phyloP scores from a whole-genome alignment of 2,329 filamentous ascomycete genomes.

The Beauveria sp. region DNA sequence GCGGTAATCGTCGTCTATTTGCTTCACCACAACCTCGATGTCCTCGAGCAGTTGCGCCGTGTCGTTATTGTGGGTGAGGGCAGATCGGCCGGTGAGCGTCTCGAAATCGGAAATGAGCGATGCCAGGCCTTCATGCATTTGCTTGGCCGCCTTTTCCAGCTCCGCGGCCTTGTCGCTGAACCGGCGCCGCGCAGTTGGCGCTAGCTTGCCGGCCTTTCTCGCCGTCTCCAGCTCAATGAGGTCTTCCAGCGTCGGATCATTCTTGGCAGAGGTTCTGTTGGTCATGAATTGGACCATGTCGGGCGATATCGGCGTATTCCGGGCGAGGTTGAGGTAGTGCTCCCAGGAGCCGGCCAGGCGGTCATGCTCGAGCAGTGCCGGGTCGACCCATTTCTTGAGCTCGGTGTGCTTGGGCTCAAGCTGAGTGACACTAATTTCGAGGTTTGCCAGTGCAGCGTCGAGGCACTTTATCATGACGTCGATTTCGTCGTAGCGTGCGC shows the following conservation, averaged over 20 bases:
- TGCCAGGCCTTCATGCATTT: constrained; percentile 55
- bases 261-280: constrained; percentile 32
- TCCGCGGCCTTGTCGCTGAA: constrained; percentile 54
- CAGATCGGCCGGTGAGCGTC: constrained; percentile 45
- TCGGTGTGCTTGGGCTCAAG: constrained; percentile 67
- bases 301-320: constrained; percentile 55
- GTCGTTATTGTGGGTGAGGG: constrained; percentile 53
- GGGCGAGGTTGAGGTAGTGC: constrained; percentile 56
- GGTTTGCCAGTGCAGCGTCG: constrained; percentile 78
- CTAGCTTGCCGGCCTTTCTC: constrained; percentile 62
- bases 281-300: constrained; percentile 63
- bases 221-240: constrained; percentile 70
- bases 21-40: constrained; percentile 76
- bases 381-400: constrained; percentile 61
- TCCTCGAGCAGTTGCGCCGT: constrained; percentile 67
- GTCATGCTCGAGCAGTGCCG: constrained; percentile 60
- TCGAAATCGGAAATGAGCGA: constrained; percentile 57
- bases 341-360: constrained; percentile 60
- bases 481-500: constrained; percentile 63
- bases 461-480: constrained; percentile 72
- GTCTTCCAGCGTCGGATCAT: constrained; percentile 58
- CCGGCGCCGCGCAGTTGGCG: constrained; percentile 48
- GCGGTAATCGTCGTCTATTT: constrained; percentile 80
- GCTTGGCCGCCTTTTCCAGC: constrained; percentile 51
- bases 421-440: constrained; percentile 65